Base-by-base conservation (phyloP, 1,139 yeast species). In the Hanseniaspora uvarum region DNA sequence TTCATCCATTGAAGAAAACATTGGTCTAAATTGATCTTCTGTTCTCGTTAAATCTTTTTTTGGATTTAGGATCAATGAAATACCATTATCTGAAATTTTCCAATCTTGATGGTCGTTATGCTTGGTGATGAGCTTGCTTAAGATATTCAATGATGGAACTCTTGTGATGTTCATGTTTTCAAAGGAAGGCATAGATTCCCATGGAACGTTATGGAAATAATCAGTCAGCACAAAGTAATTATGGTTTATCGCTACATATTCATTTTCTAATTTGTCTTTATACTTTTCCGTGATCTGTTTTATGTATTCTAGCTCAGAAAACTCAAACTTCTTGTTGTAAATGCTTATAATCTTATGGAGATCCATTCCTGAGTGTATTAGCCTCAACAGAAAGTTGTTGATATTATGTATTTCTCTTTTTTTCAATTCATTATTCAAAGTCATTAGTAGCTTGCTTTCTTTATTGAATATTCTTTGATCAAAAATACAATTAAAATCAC, bases 161-260 rank as follows among this genome's bases (percentile, higher is more conserved):
- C 97, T 72, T 0, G 95, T 78, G 0, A 86, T 76, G 0, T 95
- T 80, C 44, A 68, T 70, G 0, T 64, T 63, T 48, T 76, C 67
- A 55, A 89, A 65, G 47, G 76, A 72, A 0, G 80, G 75, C 36
- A 89, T 65, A 0, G 88, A 81, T 63, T 92, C 98, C 97, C 97
- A 92, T 0, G 97, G 97, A 47, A 92, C 73, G 30, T 70, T 68
- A 12, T 78, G 77, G 60, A 94, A 81, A 8, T 70, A 70, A 45
- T 80, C 73, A 47, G 88, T 82, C 3, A 87, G 78, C 10, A 92
- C 71, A 52, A 92, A 69, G 2, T 89, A 79, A 1, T 82, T 71
- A 65, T 88, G 96, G 14, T 39, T 40, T 24, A 36, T 14, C 7
- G 56, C 46, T 7, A 48, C 54, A 34, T 33, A 23, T 16, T 40